These are phyloP conservation scores for Coniochaeta prunicola DNA, from an alignment of 2,329 filamentous ascomycete genomes.

Conservation along the genomic window DNA sequence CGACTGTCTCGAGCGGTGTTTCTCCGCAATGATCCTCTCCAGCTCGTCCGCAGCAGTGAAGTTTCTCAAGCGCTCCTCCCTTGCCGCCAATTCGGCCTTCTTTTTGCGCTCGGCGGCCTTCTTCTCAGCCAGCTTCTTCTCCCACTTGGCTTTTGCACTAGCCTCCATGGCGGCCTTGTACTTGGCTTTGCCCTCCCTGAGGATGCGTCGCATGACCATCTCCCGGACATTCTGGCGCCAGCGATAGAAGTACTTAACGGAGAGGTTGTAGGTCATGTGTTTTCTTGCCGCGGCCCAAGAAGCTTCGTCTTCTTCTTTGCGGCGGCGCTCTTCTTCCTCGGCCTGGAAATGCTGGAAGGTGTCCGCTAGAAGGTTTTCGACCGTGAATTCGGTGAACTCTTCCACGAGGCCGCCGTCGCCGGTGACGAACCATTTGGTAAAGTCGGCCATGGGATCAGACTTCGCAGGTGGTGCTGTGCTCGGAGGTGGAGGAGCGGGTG, in stretches of 20 bases:
- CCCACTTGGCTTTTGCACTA: conserved; percentile 21
- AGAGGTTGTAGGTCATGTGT: conserved; percentile 42
- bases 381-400: conserved; percentile 37
- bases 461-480: background rate
- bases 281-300: conserved; percentile 37
- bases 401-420: conserved; percentile 47
- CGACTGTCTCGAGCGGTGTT: conserved; percentile 23
- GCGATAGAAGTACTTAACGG: conserved; percentile 48
- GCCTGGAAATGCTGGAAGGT: conserved; percentile 32
- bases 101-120: conserved; percentile 11
- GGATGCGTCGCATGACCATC: conserved; percentile 40
- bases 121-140: conserved; percentile 22
- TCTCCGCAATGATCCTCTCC: conserved; percentile 5
- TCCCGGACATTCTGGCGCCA: conserved; percentile 45
- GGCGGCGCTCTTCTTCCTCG: conserved; percentile 32
- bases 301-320: conserved; percentile 39
- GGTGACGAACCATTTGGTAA: conserved; percentile 46
- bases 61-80: conserved; percentile 13
- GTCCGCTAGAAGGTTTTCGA: conserved; percentile 35
- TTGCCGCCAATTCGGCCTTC: conserved; percentile 26
- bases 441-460: conserved; percentile 36
- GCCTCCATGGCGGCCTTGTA: conserved; percentile 34
- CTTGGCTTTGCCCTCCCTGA: conserved; percentile 43
- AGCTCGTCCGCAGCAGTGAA: conserved; percentile 6
- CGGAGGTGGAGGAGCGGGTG: background rate